Conservation (phyloP, 768 basidiomycete species). For the Suillus alpinus region DNA sequence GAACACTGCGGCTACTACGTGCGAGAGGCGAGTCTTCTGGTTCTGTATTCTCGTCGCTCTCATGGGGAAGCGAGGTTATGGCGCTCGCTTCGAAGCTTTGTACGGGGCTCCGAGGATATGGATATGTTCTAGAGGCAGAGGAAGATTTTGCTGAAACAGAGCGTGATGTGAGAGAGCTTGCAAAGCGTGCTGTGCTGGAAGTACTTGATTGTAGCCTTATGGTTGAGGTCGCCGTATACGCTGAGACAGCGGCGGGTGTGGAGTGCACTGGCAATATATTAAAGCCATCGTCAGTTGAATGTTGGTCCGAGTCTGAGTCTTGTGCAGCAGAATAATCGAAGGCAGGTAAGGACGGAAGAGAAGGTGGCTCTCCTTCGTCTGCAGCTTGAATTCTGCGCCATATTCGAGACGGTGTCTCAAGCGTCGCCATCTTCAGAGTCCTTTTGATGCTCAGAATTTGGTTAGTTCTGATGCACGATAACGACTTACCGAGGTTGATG, state of each 20-base stretch:
- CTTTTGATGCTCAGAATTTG: neutral
- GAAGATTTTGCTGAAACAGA: slow-evolving; percentile 33
- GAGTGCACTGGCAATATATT: slow-evolving; percentile 60
- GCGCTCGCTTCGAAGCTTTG: slow-evolving; percentile 62
- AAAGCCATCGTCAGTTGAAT: slow-evolving; percentile 40
- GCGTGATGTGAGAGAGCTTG: slow-evolving; percentile 49
- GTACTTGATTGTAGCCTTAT: slow-evolving; percentile 52
- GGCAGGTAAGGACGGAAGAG: slow-evolving; percentile 70
- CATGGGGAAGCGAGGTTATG: slow-evolving; percentile 51
- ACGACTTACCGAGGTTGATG: slow-evolving; percentile 1
- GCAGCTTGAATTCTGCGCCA: slow-evolving; percentile 79
- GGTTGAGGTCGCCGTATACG: slow-evolving; percentile 48
- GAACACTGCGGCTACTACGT: slow-evolving; percentile 49
- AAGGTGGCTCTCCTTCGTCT: slow-evolving; percentile 78
- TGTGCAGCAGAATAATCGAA: slow-evolving; percentile 62
- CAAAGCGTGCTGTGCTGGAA: slow-evolving; percentile 48
- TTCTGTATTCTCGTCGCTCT: slow-evolving; percentile 32
- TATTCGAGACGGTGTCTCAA: slow-evolving; percentile 83
- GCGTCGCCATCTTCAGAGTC: slow-evolving; percentile 40
- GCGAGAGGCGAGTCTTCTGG: slow-evolving; percentile 36
- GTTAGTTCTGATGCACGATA: neutral
- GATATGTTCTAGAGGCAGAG: slow-evolving; percentile 32
- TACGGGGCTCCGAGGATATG: slow-evolving; percentile 28
- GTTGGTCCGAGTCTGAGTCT: slow-evolving; percentile 34
- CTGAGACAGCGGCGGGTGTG: slow-evolving; percentile 54